Conservation (phyloP, 768 basidiomycete genomes). For the Gymnopilus junonius region DNA sequence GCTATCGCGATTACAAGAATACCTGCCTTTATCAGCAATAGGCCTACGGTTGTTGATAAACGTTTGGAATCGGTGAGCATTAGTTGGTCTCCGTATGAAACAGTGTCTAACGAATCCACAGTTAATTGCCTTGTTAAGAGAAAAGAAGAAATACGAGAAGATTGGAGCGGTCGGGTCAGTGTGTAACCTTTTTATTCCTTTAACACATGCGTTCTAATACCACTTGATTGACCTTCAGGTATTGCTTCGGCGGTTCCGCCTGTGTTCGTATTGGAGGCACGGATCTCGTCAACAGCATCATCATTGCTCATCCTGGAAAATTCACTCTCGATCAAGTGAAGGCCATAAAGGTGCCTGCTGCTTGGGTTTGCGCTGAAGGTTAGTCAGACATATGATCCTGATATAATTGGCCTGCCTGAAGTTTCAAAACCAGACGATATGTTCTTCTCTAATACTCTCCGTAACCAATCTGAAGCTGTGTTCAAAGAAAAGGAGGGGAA, state of each 20-base stretch:
- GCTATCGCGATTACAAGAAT: constrained; percentile 27
- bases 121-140: constrained; percentile 42
- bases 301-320: constrained; percentile 46
- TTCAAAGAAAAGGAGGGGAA: constrained; percentile 41
- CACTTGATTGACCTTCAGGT: constrained; percentile 29
- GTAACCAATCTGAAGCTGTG: constrained; percentile 38
- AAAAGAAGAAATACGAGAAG: constrained; percentile 44
- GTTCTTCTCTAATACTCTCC: constrained; percentile 33
- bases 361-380: constrained; percentile 51
- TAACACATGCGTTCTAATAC: neutral
- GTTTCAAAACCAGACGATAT: constrained; percentile 37
- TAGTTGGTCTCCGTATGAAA: no score
- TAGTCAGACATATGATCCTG: no score
- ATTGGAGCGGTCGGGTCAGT: constrained; percentile 48
- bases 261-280: constrained; percentile 42
- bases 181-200: neutral
- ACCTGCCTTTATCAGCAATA: constrained; percentile 32
- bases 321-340: constrained; percentile 38
- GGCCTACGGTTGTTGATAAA: constrained; percentile 35
- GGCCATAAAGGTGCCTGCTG: constrained; percentile 40
- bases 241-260: constrained; percentile 47
- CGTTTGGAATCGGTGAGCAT: constrained; percentile 36
- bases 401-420: no score
- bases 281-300: constrained; percentile 39
- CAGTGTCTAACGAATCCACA: constrained; percentile 17